Conservation (phyloP, 23 red algal species). For the Gracilaria gracilis region DNA sequence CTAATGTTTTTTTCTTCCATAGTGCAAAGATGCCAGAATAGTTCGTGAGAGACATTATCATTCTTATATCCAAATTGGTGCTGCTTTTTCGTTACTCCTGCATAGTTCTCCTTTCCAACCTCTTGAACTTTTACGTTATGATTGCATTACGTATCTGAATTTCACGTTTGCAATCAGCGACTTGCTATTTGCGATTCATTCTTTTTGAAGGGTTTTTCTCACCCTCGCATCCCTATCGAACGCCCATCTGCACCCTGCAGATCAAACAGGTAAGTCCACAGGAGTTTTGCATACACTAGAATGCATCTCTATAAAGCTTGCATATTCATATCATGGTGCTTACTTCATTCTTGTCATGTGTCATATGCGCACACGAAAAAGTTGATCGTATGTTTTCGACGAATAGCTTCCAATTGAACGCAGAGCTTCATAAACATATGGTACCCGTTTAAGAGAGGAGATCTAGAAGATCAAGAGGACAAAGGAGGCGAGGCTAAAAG, state of each 20-base stretch:
- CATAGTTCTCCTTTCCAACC: not conserved
- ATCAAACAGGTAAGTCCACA: slow-evolving; percentile 51
- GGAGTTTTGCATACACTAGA: not conserved
- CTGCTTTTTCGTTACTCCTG: not conserved
- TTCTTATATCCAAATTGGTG: not conserved
- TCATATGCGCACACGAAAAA: slow-evolving; percentile 41
- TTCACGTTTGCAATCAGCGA: not conserved
- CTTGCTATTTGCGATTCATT: not conserved
- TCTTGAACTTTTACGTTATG: not conserved
- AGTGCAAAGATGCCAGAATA: not conserved
- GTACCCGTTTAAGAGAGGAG: slow-evolving; percentile 38
- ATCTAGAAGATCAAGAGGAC: slow-evolving; percentile 36
- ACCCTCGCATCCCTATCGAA: not conserved
- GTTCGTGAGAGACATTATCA: not conserved
- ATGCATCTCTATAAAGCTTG: not conserved
- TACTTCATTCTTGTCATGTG: not conserved
- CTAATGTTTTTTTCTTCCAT: no score
- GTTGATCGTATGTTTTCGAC: slow-evolving; percentile 59
- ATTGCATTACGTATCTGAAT: not conserved
- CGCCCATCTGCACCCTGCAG: slow-evolving; percentile 45
- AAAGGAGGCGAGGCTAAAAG: slow-evolving; percentile 43
- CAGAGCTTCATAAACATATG: slow-evolving; percentile 60
- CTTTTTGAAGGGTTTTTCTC: not conserved
- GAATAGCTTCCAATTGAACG: slow-evolving; percentile 53
- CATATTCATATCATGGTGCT: not conserved